Conservation (phyloP, 345 rosid genomes). For the Rubroshorea leprosula region DNA sequence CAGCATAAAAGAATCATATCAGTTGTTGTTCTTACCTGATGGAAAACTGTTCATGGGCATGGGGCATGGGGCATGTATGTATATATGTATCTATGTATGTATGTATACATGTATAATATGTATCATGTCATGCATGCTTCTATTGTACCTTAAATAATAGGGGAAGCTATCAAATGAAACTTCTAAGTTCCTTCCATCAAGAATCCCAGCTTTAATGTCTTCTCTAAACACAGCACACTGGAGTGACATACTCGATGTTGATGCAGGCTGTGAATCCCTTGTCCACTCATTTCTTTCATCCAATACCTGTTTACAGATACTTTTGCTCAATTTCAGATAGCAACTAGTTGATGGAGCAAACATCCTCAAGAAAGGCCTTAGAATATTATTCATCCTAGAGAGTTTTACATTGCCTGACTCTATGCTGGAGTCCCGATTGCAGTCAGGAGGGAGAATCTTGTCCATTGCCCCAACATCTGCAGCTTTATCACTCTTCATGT, state of each 20-base stretch:
- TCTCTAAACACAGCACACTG: slow-evolving; percentile 57
- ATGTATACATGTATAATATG: too few species aligned
- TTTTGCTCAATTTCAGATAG: slow-evolving; percentile 60
- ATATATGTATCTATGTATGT: too few species aligned
- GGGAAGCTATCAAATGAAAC: slow-evolving; percentile 83
- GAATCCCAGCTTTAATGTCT: slow-evolving; percentile 61
- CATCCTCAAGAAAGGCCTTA: slow-evolving; percentile 57
- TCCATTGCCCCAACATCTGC: slow-evolving; percentile 43
- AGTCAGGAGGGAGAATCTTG: slow-evolving; percentile 44
- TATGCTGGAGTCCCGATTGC: slow-evolving; percentile 51
- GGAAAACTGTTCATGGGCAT: too few species aligned
- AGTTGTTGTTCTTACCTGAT: too few species aligned
- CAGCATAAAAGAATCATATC: too few species aligned
- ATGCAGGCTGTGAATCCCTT: slow-evolving; percentile 57
- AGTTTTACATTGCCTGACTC: slow-evolving; percentile 72
- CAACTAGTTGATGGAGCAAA: slow-evolving; percentile 50
- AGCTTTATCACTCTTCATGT: slow-evolving; percentile 48
- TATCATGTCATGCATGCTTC: neutral
- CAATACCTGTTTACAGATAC: slow-evolving; percentile 68
- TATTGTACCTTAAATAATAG: slow-evolving; percentile 70
- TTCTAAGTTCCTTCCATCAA: slow-evolving; percentile 62
- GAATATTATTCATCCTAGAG: slow-evolving; percentile 63
- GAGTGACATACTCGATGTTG: slow-evolving; percentile 49
- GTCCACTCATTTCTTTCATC: slow-evolving; percentile 63
- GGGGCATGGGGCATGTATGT: too few species aligned